Conservation (phyloP, 768 basidiomycete genomes). For the Arthromyces matolae region DNA sequence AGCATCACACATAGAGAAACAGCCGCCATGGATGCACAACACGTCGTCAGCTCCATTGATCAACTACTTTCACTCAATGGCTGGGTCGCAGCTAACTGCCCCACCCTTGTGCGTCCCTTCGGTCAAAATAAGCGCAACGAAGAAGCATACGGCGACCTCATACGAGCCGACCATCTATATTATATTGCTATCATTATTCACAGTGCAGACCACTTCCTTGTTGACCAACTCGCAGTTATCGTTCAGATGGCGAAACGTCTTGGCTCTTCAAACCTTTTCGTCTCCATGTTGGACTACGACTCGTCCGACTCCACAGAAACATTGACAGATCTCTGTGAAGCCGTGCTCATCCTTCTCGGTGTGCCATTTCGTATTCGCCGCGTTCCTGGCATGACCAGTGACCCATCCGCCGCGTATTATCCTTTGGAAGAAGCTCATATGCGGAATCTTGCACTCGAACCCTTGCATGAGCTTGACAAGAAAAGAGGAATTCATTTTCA, state of each 20-base stretch:
- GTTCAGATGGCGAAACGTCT: conserved; percentile 92
- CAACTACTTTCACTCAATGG: conserved; percentile 94
- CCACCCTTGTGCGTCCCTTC: conserved; percentile 91
- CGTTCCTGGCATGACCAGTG: conserved; percentile 90
- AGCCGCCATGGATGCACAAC: conserved; percentile 85
- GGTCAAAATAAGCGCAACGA: conserved; percentile 78
- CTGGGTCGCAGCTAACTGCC: conserved; percentile 96
- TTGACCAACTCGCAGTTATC: conserved; percentile 97
- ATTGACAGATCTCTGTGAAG: conserved; percentile 90
- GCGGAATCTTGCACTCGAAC: conserved; percentile 89
- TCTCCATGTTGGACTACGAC: conserved; percentile 97
- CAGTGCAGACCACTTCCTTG: conserved; percentile 97
- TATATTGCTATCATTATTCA: conserved; percentile 95
- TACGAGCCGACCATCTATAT: conserved; percentile 79
- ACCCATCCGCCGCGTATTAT: conserved; percentile 88
- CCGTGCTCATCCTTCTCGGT: conserved; percentile 88
- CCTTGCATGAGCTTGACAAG: conserved; percentile 75
- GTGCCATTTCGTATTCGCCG: conserved; percentile 90
- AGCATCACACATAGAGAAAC: conserved; percentile 84
- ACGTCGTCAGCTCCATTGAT: conserved; percentile 85
- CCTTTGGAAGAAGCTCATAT: conserved; percentile 93
- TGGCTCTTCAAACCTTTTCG: conserved; percentile 87
- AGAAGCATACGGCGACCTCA: conserved; percentile 86
- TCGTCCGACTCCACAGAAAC: conserved; percentile 95
- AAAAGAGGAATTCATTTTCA: conserved; percentile 80